Evolutionary conservation across 805 yeast species (phyloP), one percentile per base, ranked within the genome.

Genomic region (Wickerhamomyces subpelliculosus): DNA sequence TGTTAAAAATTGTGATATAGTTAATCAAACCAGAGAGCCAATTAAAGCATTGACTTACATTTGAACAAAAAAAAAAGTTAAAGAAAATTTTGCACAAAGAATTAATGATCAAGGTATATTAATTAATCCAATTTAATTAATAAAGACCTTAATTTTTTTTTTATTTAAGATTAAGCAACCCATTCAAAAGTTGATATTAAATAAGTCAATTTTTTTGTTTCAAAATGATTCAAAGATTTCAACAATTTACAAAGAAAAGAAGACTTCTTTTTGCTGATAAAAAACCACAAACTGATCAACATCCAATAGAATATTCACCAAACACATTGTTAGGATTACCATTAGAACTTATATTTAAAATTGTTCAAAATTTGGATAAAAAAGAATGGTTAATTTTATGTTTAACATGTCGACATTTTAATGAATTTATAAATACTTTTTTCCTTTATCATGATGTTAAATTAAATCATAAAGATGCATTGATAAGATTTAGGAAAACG

Each of bases 281-380:
- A 11, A 17, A 19, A 13, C 7, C 21, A 17, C 25, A 7, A 9
- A 6, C 14, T 11, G 17, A 18, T 18, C 13, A 13, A 5, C 10
- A 9, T 5, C 17, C 34, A 30, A 37, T 42, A 34, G 32, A 35
- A 27, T 67, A 67, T 38, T 59, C 63, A 3, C 36, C 45, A 8
- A 39, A 45, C 11, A 68, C 69, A 28, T 27, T 71, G 3, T 52
- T 60, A 39, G 64, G 68, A 10, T 51, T 70, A 2, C 76, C 77
- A 8, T 46, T 51, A n/a, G 77, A 72, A 44, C 50, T 72, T 8
- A 40, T 72, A 2, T 40, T 59, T n/a, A 51, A 54, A 27, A 57
- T 70, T 19, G 55, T 70, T 21, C 42, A 46, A 10, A 42, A 51
- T 32, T 46, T 65, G n/a, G 44, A 40, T 4, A 27, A 35, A 10